Percentiles rank a stretch among this genome's conserved stretches.
phyloP scores from a whole-genome alignment of 2,329 filamentous ascomycete species.

The Microcera coccophila region DNA sequence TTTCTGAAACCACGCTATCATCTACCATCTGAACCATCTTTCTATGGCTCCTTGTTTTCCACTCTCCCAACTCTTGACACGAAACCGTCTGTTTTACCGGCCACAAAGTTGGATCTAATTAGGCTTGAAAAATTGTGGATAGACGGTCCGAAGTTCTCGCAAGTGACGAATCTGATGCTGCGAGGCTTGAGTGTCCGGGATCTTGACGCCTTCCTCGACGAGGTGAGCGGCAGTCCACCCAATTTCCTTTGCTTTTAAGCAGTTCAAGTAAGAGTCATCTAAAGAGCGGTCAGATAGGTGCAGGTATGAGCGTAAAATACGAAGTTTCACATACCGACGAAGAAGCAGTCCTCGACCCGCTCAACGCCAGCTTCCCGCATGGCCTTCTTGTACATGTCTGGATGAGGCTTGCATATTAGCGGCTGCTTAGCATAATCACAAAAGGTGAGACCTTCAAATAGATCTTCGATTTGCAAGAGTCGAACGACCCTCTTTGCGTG shows the following conservation, averaged over 20 bases:
- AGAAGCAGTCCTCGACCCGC: conserved; percentile 72
- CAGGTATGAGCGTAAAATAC: background rate
- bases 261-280: conserved; percentile 89
- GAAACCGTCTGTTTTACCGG: too few species aligned
- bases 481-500: conserved; percentile 80
- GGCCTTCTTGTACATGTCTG: conserved; percentile 80
- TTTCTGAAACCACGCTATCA: background rate
- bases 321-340: conserved; percentile 69
- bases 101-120: background rate
- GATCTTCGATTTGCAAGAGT: conserved; percentile 75
- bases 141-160: conserved; percentile 69
- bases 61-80: too few species aligned
- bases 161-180: conserved; percentile 73
- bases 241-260: conserved; percentile 67
- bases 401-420: conserved; percentile 82
- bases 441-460: conserved; percentile 92
- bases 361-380: conserved; percentile 78
- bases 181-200: conserved; percentile 62
- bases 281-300: background rate
- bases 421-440: conserved; percentile 77
- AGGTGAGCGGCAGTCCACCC: conserved; percentile 88
- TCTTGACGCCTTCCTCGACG: conserved; percentile 68
- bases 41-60: too few species aligned
- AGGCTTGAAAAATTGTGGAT: conserved; percentile 81
- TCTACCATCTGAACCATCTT: too few species aligned